Evolutionary conservation across 106 monocot genomes (phyloP).

Genomic region (Triglochin maritima): DNA sequence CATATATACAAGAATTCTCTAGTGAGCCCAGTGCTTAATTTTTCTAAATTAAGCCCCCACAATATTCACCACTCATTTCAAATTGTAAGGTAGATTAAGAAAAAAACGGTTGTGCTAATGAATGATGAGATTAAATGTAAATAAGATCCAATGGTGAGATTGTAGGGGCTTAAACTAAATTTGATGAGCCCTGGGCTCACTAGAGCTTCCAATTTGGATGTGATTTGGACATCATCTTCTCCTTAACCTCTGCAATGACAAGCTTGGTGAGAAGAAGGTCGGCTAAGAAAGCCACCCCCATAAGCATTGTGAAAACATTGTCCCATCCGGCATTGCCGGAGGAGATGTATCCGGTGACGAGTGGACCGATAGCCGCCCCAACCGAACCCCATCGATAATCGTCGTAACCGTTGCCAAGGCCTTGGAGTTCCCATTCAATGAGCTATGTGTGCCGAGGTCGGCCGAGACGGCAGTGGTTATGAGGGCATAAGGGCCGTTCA

Average conservation of each 20-base stretch:
- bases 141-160: too few relatives aligned
- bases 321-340: slow-evolving; percentile 4
- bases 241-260: slow-evolving; percentile 20
- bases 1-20: too few relatives aligned
- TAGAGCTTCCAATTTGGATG: too few relatives aligned
- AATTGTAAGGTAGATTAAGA: too few relatives aligned
- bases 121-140: too few relatives aligned
- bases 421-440: slow-evolving; percentile 34
- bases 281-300: slow-evolving; percentile 19
- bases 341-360: slow-evolving; percentile 19
- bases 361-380: slow-evolving; percentile 38
- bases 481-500: slow-evolving; percentile 47
- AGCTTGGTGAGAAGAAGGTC: slow-evolving; percentile 23
- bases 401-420: slow-evolving; percentile 41
- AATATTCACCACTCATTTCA: too few relatives aligned
- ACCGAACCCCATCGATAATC: slow-evolving; percentile 46
- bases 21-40: too few relatives aligned
- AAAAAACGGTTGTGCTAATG: too few relatives aligned
- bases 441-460: slow-evolving; percentile 43
- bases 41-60: too few relatives aligned
- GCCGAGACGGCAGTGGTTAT: slow-evolving; percentile 49
- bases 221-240: background rate
- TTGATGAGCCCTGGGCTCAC: too few relatives aligned
- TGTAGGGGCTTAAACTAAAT: too few relatives aligned
- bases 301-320: slow-evolving; percentile 24